These are phyloP conservation scores for Rhinocladiella similis DNA, from an alignment of 2,329 filamentous ascomycete genomes.

Conservation along the genomic window DNA sequence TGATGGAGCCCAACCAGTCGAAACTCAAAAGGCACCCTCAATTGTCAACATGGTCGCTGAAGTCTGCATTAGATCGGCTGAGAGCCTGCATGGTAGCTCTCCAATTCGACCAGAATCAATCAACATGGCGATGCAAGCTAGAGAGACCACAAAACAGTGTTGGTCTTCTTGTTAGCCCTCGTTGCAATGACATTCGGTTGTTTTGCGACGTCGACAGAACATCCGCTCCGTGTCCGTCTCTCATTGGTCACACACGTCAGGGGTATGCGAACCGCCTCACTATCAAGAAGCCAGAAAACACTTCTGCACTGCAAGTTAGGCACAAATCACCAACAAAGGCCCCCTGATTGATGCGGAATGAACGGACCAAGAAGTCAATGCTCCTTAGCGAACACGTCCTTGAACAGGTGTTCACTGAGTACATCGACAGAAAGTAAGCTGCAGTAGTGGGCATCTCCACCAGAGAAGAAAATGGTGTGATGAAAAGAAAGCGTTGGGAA, in stretches of 20 bases:
- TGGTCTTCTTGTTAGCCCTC: too few species aligned
- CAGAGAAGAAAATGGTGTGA: too few species aligned
- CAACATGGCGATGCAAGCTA: not conserved
- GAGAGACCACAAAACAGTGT: not conserved
- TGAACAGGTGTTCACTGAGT: not conserved
- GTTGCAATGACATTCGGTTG: not conserved
- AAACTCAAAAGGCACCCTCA: too few species aligned
- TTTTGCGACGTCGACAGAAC: not conserved
- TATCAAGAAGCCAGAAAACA: not conserved
- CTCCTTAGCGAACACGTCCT: not conserved
- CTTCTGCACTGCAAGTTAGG: not conserved
- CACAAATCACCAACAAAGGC: not conserved
- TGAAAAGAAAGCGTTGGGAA: too few species aligned
- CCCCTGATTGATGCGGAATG: not conserved
- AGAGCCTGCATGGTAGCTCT: too few species aligned
- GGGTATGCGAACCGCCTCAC: slow-evolving; percentile 1
- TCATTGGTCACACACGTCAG: not conserved
- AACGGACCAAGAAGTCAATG: not conserved
- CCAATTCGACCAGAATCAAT: too few species aligned
- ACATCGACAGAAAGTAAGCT: too few species aligned
- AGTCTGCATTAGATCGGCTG: too few species aligned
- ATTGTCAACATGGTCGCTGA: too few species aligned
- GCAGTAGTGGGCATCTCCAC: too few species aligned
- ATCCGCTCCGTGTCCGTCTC: slow-evolving; percentile 5
- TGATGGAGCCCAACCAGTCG: too few species aligned